These are phyloP conservation scores for Tetrapisispora pingtungensis DNA, from an alignment of 805 yeast genomes.

Conservation along the genomic window DNA sequence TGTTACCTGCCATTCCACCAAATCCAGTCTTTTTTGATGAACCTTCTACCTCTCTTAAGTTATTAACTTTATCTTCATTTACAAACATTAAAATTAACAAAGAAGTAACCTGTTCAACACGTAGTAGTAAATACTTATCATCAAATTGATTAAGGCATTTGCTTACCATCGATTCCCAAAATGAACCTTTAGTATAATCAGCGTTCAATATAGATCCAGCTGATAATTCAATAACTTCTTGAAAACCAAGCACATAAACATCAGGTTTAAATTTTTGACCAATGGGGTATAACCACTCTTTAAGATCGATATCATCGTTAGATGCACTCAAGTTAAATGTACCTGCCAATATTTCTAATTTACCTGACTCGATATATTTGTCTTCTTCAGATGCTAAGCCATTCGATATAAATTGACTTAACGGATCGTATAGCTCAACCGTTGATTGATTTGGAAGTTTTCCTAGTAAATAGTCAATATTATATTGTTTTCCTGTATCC, in stretches of 20 bases:
- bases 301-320: constrained; percentile 42
- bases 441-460: constrained; percentile 57
- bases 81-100: constrained; percentile 58
- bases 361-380: constrained; percentile 50
- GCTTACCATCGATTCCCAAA: constrained; percentile 69
- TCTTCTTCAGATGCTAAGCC: constrained; percentile 35
- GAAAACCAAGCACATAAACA: constrained; percentile 77
- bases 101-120: constrained; percentile 71
- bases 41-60: constrained; percentile 78
- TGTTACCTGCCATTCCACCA: constrained; percentile 95
- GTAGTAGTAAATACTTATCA: constrained; percentile 47
- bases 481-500: constrained; percentile 78
- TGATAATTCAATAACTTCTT: constrained; percentile 85
- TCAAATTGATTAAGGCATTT: constrained; percentile 48
- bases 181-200: constrained; percentile 60
- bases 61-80: constrained; percentile 34
- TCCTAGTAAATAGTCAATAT: constrained; percentile 80
- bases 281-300: constrained; percentile 74
- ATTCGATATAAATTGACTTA: constrained; percentile 64
- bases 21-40: constrained; percentile 86
- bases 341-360: constrained; percentile 63
- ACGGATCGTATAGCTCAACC: constrained; percentile 76
- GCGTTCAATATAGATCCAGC: constrained; percentile 84
- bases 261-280: constrained; percentile 53
- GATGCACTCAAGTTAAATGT: constrained; percentile 80